Evolutionary conservation across 371 early-diverging fungal genomes (phyloP).

Genomic region (Phascolomyces articulosus): DNA sequence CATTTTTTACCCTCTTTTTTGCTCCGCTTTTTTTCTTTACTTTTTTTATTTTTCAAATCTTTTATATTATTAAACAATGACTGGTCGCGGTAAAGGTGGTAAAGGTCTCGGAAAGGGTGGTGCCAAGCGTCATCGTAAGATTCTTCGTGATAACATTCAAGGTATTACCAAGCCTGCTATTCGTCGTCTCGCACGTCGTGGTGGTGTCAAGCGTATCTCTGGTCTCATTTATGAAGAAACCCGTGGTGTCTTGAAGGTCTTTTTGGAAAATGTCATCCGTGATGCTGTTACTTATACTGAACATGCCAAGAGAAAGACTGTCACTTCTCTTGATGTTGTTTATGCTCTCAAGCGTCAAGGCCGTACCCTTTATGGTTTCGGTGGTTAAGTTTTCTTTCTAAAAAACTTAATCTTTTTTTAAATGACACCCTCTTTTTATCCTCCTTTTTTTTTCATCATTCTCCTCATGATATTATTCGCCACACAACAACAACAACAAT

Average conservation of each 20-base stretch:
- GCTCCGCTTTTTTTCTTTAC: constrained; percentile 15
- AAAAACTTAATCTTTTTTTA: background rate
- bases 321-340: constrained; percentile 87
- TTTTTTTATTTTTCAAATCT: constrained; percentile 9
- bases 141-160: constrained; percentile 98
- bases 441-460: background rate
- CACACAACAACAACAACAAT: too few species aligned
- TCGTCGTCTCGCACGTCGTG: constrained; percentile 99
- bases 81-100: constrained; percentile 97
- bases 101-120: constrained; percentile 97
- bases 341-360: constrained; percentile 98
- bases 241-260: constrained; percentile 95
- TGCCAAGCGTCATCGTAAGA: constrained; percentile 99
- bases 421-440: constrained; percentile 6
- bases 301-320: constrained; percentile 99
- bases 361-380: constrained; percentile 77
- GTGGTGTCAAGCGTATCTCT: constrained; percentile 99
- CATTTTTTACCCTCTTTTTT: background rate
- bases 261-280: constrained; percentile 98
- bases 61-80: constrained; percentile 55
- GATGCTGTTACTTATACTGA: constrained; percentile 99
- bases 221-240: constrained; percentile 99
- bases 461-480: too few species aligned
- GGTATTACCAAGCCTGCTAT: constrained; percentile 99
- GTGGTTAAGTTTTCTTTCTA: constrained; percentile 21